Percentiles rank a stretch among this genome's conserved stretches.
These are phyloP conservation scores for Syzygium syzygioides DNA, from an alignment of 441 rosid genomes.

Conservation along the genomic window DNA sequence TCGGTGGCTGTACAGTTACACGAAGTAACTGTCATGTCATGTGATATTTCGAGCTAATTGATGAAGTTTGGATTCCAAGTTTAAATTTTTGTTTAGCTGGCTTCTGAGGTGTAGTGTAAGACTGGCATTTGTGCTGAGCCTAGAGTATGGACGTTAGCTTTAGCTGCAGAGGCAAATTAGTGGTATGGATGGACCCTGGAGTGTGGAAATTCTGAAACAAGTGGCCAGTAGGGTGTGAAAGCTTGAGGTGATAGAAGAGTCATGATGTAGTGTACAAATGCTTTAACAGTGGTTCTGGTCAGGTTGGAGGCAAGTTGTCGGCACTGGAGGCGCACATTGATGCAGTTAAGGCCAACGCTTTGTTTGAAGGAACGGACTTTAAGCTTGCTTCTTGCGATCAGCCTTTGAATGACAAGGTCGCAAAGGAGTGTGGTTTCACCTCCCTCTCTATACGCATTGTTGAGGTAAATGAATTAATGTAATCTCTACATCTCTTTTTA, in stretches of 20 bases:
- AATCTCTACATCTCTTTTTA: not conserved
- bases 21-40: not conserved
- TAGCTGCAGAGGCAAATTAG: not conserved
- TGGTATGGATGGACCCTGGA: not conserved
- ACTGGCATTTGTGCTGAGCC: not conserved
- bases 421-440: constrained; percentile 79
- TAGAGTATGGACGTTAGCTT: not conserved
- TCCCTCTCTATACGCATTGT: constrained; percentile 81
- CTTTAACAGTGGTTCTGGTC: constrained; percentile 2
- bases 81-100: not conserved
- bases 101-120: not conserved
- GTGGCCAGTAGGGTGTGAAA: not conserved
- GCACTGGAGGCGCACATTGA: constrained; percentile 62
- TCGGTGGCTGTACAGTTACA: not conserved
- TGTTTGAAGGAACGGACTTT: constrained; percentile 84
- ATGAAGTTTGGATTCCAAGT: not conserved
- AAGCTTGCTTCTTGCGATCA: constrained; percentile 72
- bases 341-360: constrained; percentile 34
- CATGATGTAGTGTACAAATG: not conserved
- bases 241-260: not conserved
- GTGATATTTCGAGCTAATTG: not conserved
- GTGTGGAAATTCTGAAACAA: not conserved
- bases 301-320: constrained; percentile 74
- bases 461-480: constrained; percentile 33
- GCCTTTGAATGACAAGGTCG: constrained; percentile 63